Base-by-base conservation (phyloP, 441 rosid species). In the Metrosideros polymorpha region DNA sequence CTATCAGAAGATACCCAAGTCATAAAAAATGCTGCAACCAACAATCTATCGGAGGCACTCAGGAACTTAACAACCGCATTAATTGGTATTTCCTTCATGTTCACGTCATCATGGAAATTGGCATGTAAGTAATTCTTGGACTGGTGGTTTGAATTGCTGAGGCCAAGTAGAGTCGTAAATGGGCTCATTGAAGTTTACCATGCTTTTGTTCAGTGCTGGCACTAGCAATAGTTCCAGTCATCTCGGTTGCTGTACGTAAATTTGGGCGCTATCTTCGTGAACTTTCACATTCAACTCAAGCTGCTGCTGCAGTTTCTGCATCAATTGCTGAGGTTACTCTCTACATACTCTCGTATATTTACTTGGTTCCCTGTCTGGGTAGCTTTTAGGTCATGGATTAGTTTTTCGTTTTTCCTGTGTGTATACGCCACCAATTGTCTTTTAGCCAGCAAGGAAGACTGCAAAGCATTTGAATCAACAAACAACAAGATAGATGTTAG, bases 1-100 rank as follows among this genome's bases (percentile, higher is more conserved):
- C 91, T 97, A 84, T 96, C 99, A 1, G 98, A 97, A 91, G 99
- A 97, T 88, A 97, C 99, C 1, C 99, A 97, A 88, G 93, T 97
- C 87, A 97, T 97, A 56, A 96, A 97, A 89, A 97, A 94, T 92
- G 99, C 99, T 89, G 99, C 99, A 86, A 97, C 99, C 12, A 92
- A 98, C 52, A 97, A 96, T 92, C 99, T 97, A 84, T 96, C 98
- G 45, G 98, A 97, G 93, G 97, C 99, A 27, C 97, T 97, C 51
- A 92, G 97, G 32, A 95, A 95, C 86, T 86, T 95, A 84, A 88
- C 99, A 66, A 97, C 99, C 2, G 95, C 95, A 9, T 82, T 91
- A 82, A 92, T 96, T 88, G 99, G 99, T 85, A 91, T 96, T 66
- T 92, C 90, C 88, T 97, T 97, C 95, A 97, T 97, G 99, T 94